Evolutionary conservation across 192 early-diverging fungal genomes (phyloP), one percentile per base, ranked within the genome.

Genomic region (Backusella psychrophila): DNA sequence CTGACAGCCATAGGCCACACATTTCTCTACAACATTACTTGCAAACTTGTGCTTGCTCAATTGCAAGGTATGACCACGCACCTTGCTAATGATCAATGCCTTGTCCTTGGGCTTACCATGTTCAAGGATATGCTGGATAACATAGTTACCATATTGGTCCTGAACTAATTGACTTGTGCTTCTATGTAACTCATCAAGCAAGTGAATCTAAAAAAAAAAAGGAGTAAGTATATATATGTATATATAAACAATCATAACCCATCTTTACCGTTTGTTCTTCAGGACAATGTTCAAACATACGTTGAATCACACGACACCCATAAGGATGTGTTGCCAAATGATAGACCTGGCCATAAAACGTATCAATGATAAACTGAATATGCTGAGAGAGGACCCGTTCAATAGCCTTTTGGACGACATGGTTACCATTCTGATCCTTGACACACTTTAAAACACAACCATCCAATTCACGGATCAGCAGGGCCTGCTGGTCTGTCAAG

Each of bases 21-120:
- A 99, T 78, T 98, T 98, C 75, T 99, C 98, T 15, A 99, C 95
- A 17, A 99, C 98, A 75, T 99, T 99, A 35, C 93, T 94, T 4
- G 98, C 98, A 91, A 99, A 99, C 87, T 99, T 99, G 88, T 99
- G 98, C 79, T 98, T 98, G 84, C 92, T 94, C 85, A 99, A 87
- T 66, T 91, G 87, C 66, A 99, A 83, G 11, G 98, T 94, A 53
- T 98, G 93, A 3, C 98, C 98, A 29, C 91, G 90, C 46, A 99
- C 93, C 78, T 97, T 96, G 35, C 88, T 87, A 52, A 97, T 92
- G 6, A 99, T 93, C 53, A 95, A 81, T 9, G 88, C 85, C 82
- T 97, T 97, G 85, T 99, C 98, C 3, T 86, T 87, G 7, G 92
- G 90, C 75, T 93, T 93, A 53, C 98, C 97, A 59, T 92, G 93